phyloP scores from a whole-genome alignment of 208 protist genomes.

The Crithidia bombi region DNA sequence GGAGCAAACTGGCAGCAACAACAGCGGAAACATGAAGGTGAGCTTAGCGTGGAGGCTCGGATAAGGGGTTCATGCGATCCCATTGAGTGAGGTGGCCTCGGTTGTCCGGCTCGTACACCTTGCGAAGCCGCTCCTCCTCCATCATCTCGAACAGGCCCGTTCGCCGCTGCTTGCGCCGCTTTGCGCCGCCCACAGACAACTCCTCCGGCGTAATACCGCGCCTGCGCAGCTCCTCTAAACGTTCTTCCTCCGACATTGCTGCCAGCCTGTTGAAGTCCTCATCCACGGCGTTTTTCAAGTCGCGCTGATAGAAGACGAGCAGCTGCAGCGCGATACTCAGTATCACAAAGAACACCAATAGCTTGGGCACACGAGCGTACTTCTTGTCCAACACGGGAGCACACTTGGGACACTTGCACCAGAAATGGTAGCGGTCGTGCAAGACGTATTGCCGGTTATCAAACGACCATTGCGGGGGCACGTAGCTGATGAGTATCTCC shows the following conservation, averaged over 20 bases:
- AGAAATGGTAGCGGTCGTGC: slow-evolving; percentile 89
- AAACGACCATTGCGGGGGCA: slow-evolving; percentile 82
- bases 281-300: slow-evolving; percentile 43
- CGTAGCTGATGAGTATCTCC: slow-evolving; percentile 87
- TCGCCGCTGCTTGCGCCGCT: slow-evolving; percentile 36
- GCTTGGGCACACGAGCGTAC: slow-evolving; percentile 57
- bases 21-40: neutral
- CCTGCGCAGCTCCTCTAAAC: slow-evolving; percentile 44
- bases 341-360: slow-evolving; percentile 56
- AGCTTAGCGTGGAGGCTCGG: slow-evolving; percentile 27
- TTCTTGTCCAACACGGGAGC: slow-evolving; percentile 65
- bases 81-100: slow-evolving; percentile 32
- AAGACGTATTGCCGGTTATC: slow-evolving; percentile 92
- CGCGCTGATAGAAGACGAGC: slow-evolving; percentile 61
- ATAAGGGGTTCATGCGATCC: slow-evolving; percentile 25
- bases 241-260: slow-evolving; percentile 48
- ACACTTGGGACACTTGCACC: slow-evolving; percentile 90
- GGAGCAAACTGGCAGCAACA: neutral
- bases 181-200: slow-evolving; percentile 27
- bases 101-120: slow-evolving; percentile 40
- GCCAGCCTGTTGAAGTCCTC: slow-evolving; percentile 36
- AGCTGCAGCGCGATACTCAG: slow-evolving; percentile 70
- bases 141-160: slow-evolving; percentile 62
- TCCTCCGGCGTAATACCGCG: slow-evolving; percentile 49
- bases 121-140: slow-evolving; percentile 46